A percentile compares a stretch with the other conserved stretches of the same genome.
Conservation (phyloP, 2,329 filamentous ascomycete genomes). For the Parastagonospora nodorum region DNA sequence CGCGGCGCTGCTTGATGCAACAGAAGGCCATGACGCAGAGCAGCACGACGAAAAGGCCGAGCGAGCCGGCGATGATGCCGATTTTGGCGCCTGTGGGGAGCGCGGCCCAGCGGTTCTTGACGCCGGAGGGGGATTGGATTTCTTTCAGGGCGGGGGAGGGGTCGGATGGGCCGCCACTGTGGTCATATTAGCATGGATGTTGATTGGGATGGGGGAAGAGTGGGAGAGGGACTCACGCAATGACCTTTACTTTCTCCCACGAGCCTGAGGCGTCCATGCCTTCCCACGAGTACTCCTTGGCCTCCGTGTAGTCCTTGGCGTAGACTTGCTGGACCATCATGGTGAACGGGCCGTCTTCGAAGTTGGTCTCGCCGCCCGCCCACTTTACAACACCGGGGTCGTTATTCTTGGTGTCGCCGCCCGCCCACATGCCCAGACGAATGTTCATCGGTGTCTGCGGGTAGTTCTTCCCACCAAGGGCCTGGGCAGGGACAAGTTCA, state of each 20-base stretch:
- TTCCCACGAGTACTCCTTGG: constrained; percentile 67
- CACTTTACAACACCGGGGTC: constrained; percentile 51
- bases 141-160: constrained; percentile 34
- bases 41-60: constrained; percentile 34
- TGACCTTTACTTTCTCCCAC: constrained; percentile 57
- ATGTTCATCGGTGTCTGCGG: constrained; percentile 77
- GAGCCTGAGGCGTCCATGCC: constrained; percentile 20
- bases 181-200: constrained; percentile 8
- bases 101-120: constrained; percentile 41
- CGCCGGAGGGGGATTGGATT: constrained; percentile 42
- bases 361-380: constrained; percentile 73
- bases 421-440: constrained; percentile 72
- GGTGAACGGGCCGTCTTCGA: constrained; percentile 67
- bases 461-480: constrained; percentile 63
- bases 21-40: constrained; percentile 39
- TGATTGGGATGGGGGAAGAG: background rate
- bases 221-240: constrained; percentile 42
- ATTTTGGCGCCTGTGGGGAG: constrained; percentile 41
- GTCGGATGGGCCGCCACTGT: constrained; percentile 40
- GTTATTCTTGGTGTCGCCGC: constrained; percentile 56
- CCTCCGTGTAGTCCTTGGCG: constrained; percentile 62
- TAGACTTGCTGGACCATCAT: constrained; percentile 73
- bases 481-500: constrained; percentile 64
- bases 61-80: constrained; percentile 39
- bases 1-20: constrained; percentile 48